Base-by-base conservation (phyloP, 129 eudicot species). In the Erigeron canadensis region DNA sequence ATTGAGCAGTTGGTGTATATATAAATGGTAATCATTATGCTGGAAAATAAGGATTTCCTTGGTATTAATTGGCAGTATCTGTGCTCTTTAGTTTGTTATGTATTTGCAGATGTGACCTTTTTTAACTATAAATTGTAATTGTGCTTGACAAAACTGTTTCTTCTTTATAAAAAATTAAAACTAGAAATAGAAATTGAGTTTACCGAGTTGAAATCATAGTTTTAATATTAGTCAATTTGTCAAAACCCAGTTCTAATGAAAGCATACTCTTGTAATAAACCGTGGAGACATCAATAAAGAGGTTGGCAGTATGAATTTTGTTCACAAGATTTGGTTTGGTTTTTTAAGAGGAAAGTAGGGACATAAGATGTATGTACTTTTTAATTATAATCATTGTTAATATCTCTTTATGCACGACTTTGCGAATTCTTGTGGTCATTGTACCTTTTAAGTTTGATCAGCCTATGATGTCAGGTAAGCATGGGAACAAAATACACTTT, bases 401-500 rank as follows among this genome's bases (percentile, higher is more conserved):
- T 45, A 45, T 8, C 12, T 45, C 10, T 56, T 19, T 56, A 18
- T 0, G 12, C n/a, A 41, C 15, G 57, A 47, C 51, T 47, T n/a
- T 51, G 63, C 18, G 38, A 75, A 65, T n/a, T 65, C 45, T 54
- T 75, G 41, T 8, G 17, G 42, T 40, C 62, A 39, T 62, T 18
- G 39, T 66, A 40, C 63, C 65, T 50, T 67, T 69, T 65, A 23
- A 70, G 57, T 51, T 73, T 39, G 58, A 77, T 70, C 66, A 61
- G 72, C 77, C 73, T 39, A 63, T 69, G 59, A 51, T 58, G 39
- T 17, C 91, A 94, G 98, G 97, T 65, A 94, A 89, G 77, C 98
- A 94, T 79, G 98, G 98, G 71, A 87, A 89, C 81, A 94, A 89
- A 73, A 83, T 94, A 76, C 83, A 84, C 23, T 75, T 94, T 77